Base-by-base conservation (phyloP, 2,329 filamentous ascomycete species). In the Penicillium sp. region DNA sequence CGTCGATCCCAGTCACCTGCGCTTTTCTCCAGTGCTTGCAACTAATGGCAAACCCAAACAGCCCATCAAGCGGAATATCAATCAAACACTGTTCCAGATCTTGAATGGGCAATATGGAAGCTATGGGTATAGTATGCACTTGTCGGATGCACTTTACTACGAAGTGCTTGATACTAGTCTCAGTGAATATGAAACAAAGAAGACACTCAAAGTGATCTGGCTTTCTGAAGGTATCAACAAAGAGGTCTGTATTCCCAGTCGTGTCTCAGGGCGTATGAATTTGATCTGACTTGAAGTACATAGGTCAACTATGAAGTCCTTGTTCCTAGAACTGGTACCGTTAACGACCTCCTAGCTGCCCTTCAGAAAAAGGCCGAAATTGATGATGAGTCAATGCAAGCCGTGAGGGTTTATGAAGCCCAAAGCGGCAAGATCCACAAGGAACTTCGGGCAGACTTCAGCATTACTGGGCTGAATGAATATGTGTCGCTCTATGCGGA, bases 141-240 rank as follows among this genome's bases (percentile, higher is more conserved):
- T 86, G 55, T 76, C 82, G 20, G 93, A 97, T 72, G 84, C 88
- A 0, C 79, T 99, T 52, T 97, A 87, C 71, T 99, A 92, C 68
- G 94, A 99, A 71, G 84, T 97, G 26, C 77, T 99, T 42, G 94
- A 99, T 61, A 96, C 97, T 79, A 96, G 91, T 66, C 76, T 99
- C 47, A 89, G 90, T 23, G 95, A 99, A 72, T 81, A 96, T 45
- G 94, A 99, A 68, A 94, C 90, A 56, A 94, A 96, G 78, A 97
- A 95, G 78, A 84, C 79, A 57, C 77, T 97, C 61, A 93, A 90
- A 71, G 76, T 99, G 48, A 89, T 81, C 1, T 93, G 89, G 85
- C 78, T 99, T 47, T 89, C 87, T 42, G 94, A 99, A 61, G 94
- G 94, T 45, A 88, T 97, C 61, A 85, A 85, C 11, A 97, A 97